Evolutionary conservation across 2,329 filamentous ascomycete genomes (phyloP), one percentile per base, ranked within the genome.

Genomic region (Microascus cirrosus): DNA sequence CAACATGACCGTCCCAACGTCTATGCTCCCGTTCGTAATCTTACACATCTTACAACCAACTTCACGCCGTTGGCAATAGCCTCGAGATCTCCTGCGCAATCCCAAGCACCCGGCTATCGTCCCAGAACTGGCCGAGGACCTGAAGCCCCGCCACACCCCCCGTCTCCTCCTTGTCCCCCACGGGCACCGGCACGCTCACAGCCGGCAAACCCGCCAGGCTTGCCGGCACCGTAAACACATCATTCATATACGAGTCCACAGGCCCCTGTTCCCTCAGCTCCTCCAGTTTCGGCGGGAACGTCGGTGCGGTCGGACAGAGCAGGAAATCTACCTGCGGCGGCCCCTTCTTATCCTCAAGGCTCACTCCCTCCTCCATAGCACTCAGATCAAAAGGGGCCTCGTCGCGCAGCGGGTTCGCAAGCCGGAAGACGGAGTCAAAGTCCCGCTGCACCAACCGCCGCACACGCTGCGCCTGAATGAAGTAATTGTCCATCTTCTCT

Each of bases 221-320:
- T 2, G 93, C 91, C 1, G 94, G 94, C 1, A 99, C 93, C 0
- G 94, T 97, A 65, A 97, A 93, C 1, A 97, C 87, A 72, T 99
- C 94, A 66, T 94, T 96, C 77, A 89, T 88, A 67, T 96, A 97
- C 1, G 81, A 81, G 64, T 93, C 84, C n/a, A 95, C 73, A 11
- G 79, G 75, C 53, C 72, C 77, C 69, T 83, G 76, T 11, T 70
- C 65, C 60, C 74, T 64, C 36, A 94, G 68, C 6, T 85, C 78
- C 3, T 77, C 73, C 7, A 94, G 68, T 7, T 70, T 75, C 0
- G 90, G 91, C 10, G 92, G 83, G 18, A 83, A 75, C 0, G 86
- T 89, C 1, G 92, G 91, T 8, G 92, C 87, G 1, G 93, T 97
- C 0, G 94, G 94, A 60, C 86, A 91, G 20, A 99, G 73, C 42